Evolutionary conservation across 306 rosid genomes (phyloP), one percentile per base, ranked within the genome.

Genomic region (Rubus parviflorus): DNA sequence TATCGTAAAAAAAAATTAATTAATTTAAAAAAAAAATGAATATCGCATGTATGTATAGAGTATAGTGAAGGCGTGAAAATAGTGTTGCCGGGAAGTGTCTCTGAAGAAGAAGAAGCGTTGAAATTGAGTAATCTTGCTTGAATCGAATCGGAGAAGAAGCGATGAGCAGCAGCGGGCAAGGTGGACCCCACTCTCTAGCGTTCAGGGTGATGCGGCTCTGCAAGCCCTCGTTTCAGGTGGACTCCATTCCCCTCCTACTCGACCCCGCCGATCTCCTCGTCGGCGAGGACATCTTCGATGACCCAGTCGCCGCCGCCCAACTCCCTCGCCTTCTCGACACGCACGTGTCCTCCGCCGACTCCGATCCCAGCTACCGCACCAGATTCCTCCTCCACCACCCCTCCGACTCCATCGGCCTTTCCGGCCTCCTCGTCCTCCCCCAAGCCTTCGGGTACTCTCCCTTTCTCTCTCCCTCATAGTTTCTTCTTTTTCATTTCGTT

Each of bases 351-450:
- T 35, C 79, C 80, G 75, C 82, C 65, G 76, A 73, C 75, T 86
- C 97, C 38, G 97, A 95, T 85, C 97, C 85, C 80, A 85, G 78
- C 81, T 95, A 84, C 64, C 86, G 93, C 63, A 38, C 80, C 78
- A 78, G 97, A 17, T 90, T 92, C 87, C 92, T 92, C 83, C 97
- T 95, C 80, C 87, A 76, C 16, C 90, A 95, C 35, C 81, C 77
- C 82, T 84, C 91, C 68, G 97, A 90, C 62, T 81, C 98, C 61
- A 83, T 92, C 87, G 97, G 97, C 51, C 96, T 95, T 90, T 88
- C 96, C 47, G 97, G 93, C 79, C 97, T 95, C 88, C 97, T 95
- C 83, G 97, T 95, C 53, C 98, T 95, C 82, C 98, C 97, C 22
- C 97, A 95, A 84, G 89, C 98, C 47, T 95, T 95, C 79, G 97